Evolutionary conservation across 2,329 filamentous ascomycete genomes (phyloP).

Genomic region (Blastomyces gilchristii): DNA sequence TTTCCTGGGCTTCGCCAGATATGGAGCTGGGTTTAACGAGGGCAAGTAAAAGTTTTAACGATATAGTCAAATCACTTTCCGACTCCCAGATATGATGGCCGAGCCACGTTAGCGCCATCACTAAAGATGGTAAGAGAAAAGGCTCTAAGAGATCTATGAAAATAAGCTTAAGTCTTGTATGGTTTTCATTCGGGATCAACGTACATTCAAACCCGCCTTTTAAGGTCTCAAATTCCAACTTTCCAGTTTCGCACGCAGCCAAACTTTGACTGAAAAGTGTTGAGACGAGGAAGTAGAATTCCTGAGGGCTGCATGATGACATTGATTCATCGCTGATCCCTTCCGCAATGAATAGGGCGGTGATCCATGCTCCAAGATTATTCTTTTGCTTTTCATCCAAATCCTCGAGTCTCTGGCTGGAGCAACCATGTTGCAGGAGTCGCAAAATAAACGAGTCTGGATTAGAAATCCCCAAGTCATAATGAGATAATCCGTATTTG

Average conservation of each 20-base stretch:
- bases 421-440: slow-evolving; percentile 40
- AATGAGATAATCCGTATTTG: slow-evolving; percentile 44
- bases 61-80: slow-evolving; percentile 40
- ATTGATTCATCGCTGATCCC: slow-evolving; percentile 55
- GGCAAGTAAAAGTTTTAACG: slow-evolving; percentile 47
- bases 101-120: slow-evolving; percentile 51
- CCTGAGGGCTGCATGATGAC: slow-evolving; percentile 53
- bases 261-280: slow-evolving; percentile 54
- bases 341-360: slow-evolving; percentile 52
- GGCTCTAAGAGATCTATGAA: slow-evolving; percentile 49
- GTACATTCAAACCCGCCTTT: slow-evolving; percentile 54
- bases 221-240: slow-evolving; percentile 47
- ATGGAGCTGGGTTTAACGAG: slow-evolving; percentile 48
- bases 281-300: slow-evolving; percentile 53
- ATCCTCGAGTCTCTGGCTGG: slow-evolving; percentile 40
- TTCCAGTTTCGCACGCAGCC: slow-evolving; percentile 45
- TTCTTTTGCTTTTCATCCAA: slow-evolving; percentile 47
- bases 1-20: slow-evolving; percentile 49
- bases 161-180: slow-evolving; percentile 10
- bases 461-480: slow-evolving; percentile 44
- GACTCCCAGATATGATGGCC: slow-evolving; percentile 46
- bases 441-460: slow-evolving; percentile 47
- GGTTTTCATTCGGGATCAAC: slow-evolving; percentile 18
- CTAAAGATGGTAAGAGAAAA: slow-evolving; percentile 51
- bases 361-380: slow-evolving; percentile 51